Evolutionary conservation across 2,329 filamentous ascomycete species (phyloP), one percentile per base, ranked within the genome.

Genomic region (Lasiodiplodia gonubiensis): DNA sequence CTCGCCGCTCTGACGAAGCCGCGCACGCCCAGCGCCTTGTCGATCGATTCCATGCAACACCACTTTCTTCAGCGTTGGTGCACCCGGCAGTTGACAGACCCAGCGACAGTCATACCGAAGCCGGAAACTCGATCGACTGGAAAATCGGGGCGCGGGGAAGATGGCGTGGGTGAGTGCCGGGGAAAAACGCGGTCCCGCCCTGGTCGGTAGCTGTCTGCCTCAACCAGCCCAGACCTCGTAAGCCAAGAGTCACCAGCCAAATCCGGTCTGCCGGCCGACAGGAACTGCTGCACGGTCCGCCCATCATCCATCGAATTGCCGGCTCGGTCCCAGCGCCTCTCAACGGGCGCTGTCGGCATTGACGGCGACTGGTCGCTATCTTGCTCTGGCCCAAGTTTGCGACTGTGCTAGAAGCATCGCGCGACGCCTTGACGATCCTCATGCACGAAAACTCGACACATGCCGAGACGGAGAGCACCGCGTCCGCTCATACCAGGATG

Each of bases 91-190:
- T 33, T 57, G 54, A 18, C 12, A 16, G 12, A 10, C 12, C 54
- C 35, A 18, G 55, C 55, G 14, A 37, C 18, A 4, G 46, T 8
- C 46, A 51, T 63, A n/a, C 59, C 46, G 14, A 51, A 49, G 42
- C 30, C n/a, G 59, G 59, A 10, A 63, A 63, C 59, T 63, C 59
- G 59, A 63, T 63, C 59, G 59, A 51, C 59, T 51, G 27, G 55
- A 51, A 51, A 63, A 63, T 25, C 30, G 59, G 59, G 59, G 42
- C 57, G 25, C 33, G 25, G 57, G 27, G 18, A 49, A 21, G 57
- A 21, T 3, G 11, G 53, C 53, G 42, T 46, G 30, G 3, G 10
- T 6, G 39, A 21, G 51, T 11, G 23, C 16, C 14, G 25, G 54
- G 54, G 35, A 35, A 59, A 35, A 39, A 12, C 53, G 53, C 33